Percentiles rank a stretch among this genome's conserved stretches.
Conservation (phyloP, 2,329 filamentous ascomycete species). For the Laburnicola sp. region DNA sequence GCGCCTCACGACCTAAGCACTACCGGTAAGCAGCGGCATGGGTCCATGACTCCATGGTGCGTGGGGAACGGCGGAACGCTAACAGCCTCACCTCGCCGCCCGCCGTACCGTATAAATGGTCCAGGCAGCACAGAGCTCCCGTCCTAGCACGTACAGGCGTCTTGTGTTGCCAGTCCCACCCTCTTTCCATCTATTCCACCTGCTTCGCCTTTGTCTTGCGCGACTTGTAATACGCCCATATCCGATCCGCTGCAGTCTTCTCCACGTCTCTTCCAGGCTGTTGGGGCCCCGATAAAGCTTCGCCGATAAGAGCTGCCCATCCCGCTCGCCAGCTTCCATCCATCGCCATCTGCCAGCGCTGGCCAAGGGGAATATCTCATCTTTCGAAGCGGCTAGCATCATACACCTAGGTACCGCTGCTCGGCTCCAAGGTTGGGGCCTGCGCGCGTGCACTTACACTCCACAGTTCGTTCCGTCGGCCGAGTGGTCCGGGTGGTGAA, state of each 20-base stretch:
- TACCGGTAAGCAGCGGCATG: too few relatives aligned
- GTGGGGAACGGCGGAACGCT: not conserved
- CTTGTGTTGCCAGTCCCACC: too few relatives aligned
- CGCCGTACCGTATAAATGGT: slow-evolving; percentile 7
- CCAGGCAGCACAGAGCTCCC: not conserved
- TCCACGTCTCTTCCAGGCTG: too few relatives aligned
- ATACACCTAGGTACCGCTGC: not conserved
- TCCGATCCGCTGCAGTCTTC: too few relatives aligned
- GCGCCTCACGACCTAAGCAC: too few relatives aligned
- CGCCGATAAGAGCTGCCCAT: slow-evolving; percentile 4
- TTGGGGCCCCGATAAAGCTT: slow-evolving; percentile 8
- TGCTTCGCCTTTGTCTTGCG: not conserved
- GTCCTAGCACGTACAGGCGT: slow-evolving; percentile 2
- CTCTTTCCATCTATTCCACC: not conserved
- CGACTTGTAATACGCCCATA: not conserved
- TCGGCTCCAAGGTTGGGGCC: not conserved
- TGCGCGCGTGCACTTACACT: not conserved
- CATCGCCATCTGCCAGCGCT: too few relatives aligned
- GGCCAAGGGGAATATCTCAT: not conserved
- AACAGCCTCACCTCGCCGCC: slow-evolving; percentile 2
- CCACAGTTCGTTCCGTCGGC: not conserved
- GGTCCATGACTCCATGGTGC: not conserved
- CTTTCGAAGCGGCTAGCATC: not conserved
- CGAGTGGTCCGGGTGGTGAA: too few relatives aligned
- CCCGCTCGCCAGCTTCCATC: not conserved